phyloP scores from a whole-genome alignment of 2,329 filamentous ascomycete genomes.

The Alternaria gaisen region DNA sequence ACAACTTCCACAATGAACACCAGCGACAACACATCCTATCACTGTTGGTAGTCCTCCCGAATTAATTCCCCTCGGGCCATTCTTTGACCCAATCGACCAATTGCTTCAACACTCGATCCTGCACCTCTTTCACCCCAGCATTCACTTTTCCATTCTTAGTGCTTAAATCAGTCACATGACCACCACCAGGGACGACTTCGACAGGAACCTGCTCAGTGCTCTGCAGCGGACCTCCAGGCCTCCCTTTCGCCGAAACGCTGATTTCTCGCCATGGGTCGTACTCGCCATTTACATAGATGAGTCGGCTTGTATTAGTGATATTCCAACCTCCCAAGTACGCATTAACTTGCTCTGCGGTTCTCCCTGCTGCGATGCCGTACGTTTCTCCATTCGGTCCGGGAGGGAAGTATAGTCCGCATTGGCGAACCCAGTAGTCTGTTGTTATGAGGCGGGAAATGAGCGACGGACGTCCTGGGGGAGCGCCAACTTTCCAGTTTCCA shows the following conservation, averaged over 20 bases:
- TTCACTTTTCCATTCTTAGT: slow-evolving; percentile 1
- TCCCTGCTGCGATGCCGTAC: not conserved
- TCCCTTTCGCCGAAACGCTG: not conserved
- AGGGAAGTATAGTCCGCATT: not conserved
- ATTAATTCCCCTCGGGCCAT: not conserved
- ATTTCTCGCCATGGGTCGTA: not conserved
- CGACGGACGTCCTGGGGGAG: not conserved
- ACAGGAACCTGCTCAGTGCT: not conserved
- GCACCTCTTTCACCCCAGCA: slow-evolving; percentile 1
- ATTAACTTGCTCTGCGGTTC: not conserved
- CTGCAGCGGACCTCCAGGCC: slow-evolving; percentile 1
- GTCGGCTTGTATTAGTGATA: not conserved
- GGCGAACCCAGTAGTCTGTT: not conserved
- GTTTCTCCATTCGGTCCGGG: slow-evolving; percentile 1
- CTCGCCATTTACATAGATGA: not conserved
- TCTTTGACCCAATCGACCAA: not conserved
- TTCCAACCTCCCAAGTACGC: not conserved
- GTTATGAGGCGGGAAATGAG: not conserved
- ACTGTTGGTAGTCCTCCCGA: not conserved
- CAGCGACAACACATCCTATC: not conserved
- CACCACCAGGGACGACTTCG: not conserved
- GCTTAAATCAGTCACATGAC: not conserved
- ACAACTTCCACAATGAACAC: no score
- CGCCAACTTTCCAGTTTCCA: slow-evolving; percentile 1
- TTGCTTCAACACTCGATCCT: slow-evolving; percentile 1